Conservation (phyloP, 1,284 basidiomycete genomes). For the Irpex sp. region DNA sequence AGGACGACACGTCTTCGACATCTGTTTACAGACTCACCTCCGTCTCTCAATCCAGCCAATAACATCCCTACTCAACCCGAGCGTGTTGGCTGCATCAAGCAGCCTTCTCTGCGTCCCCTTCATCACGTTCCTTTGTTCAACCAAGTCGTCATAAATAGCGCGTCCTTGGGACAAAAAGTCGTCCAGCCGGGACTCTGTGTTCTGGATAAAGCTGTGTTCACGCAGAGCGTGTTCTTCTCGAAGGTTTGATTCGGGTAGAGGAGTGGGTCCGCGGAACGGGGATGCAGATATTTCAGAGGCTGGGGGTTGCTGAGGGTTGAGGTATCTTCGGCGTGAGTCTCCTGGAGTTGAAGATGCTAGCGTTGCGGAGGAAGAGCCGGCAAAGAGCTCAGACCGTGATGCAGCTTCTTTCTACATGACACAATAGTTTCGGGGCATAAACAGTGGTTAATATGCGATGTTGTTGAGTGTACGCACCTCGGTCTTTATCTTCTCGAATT, state of each 20-base stretch:
- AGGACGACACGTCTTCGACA: background rate
- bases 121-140: constrained; percentile 87
- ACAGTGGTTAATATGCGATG: background rate
- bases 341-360: constrained; percentile 43
- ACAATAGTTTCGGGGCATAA: background rate
- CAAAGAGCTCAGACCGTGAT: constrained; percentile 59
- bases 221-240: constrained; percentile 77
- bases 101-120: constrained; percentile 87
- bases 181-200: constrained; percentile 78
- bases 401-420: constrained; percentile 47
- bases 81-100: constrained; percentile 86
- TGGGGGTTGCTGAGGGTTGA: constrained; percentile 36
- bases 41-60: constrained; percentile 94
- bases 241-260: constrained; percentile 48
- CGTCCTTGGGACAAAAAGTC: constrained; percentile 89
- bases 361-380: constrained; percentile 44
- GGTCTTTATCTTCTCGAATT: constrained; percentile 67
- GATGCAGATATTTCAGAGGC: constrained; percentile 56
- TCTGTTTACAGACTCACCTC: constrained; percentile 48
- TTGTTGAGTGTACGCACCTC: constrained; percentile 33
- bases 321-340: constrained; percentile 61
- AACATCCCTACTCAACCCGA: constrained; percentile 88
- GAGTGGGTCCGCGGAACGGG: constrained; percentile 63
- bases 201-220: constrained; percentile 85
- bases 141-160: constrained; percentile 85